Evolutionary conservation across 345 rosid genomes (phyloP).

Genomic region (Physaria fendleri): DNA sequence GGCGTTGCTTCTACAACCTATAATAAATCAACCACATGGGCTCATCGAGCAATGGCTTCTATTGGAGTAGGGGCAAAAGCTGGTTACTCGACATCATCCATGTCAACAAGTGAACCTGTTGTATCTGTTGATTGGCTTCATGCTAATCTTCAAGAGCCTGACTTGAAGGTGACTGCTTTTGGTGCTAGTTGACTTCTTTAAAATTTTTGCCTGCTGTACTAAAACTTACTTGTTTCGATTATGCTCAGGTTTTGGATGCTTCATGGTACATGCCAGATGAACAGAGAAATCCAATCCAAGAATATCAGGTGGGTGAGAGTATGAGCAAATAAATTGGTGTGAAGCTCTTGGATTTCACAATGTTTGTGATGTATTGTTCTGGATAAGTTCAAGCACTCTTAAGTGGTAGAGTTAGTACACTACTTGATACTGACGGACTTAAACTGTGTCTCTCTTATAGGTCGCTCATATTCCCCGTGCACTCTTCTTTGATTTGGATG

Average conservation of each 20-base stretch:
- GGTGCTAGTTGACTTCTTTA: not conserved
- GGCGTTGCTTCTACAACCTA: slow-evolving; percentile 16
- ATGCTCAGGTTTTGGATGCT: slow-evolving; percentile 78
- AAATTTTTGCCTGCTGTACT: not conserved
- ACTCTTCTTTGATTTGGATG: slow-evolving; percentile 94
- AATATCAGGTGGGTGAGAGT: slow-evolving; percentile 86
- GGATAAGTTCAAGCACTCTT: not conserved
- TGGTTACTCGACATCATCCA: slow-evolving; percentile 42
- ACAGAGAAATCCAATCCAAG: slow-evolving; percentile 94
- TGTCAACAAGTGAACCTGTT: slow-evolving; percentile 59
- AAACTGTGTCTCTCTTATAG: slow-evolving; percentile 31
- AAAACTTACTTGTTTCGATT: not conserved
- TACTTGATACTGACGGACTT: slow-evolving; percentile 11
- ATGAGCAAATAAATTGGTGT: not conserved
- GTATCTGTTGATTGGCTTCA: slow-evolving; percentile 97
- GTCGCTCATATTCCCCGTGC: slow-evolving; percentile 99
- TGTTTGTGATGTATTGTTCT: not conserved
- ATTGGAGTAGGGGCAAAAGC: slow-evolving; percentile 29
- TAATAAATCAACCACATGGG: slow-evolving; percentile 30
- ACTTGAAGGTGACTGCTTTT: slow-evolving; percentile 54
- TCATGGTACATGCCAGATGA: slow-evolving; percentile 99
- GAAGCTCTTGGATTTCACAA: not conserved
- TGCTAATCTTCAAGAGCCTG: slow-evolving; percentile 66
- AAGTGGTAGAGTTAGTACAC: not conserved
- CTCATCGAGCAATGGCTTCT: slow-evolving; percentile 49